Evolutionary conservation across 1,139 yeast species (phyloP).

Genomic region (Nadsonia starkeyi-henricii): DNA sequence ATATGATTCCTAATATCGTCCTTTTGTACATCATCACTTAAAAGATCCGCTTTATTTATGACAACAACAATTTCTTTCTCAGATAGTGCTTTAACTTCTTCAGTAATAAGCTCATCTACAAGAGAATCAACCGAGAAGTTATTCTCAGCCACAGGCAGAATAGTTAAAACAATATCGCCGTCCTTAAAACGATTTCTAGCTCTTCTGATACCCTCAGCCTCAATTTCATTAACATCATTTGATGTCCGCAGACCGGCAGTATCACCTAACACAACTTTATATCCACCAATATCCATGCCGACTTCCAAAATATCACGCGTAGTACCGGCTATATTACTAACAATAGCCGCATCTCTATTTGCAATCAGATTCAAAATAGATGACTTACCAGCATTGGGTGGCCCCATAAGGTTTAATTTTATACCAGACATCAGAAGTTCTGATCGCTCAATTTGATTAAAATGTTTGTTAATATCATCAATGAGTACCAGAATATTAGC

Average conservation of each 20-base stretch:
- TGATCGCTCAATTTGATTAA: slow-evolving; percentile 41
- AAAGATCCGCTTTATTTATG: slow-evolving; percentile 22
- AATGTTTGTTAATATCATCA: slow-evolving; percentile 28
- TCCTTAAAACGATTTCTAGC: slow-evolving; percentile 56
- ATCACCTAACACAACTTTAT: slow-evolving; percentile 71
- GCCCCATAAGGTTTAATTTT: slow-evolving; percentile 62
- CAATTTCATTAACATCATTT: slow-evolving; percentile 38
- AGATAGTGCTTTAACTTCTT: slow-evolving; percentile 14
- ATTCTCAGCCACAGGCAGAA: slow-evolving; percentile 17
- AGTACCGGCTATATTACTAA: slow-evolving; percentile 85
- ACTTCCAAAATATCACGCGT: slow-evolving; percentile 82
- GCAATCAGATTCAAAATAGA: slow-evolving; percentile 64
- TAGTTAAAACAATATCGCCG: slow-evolving; percentile 37
- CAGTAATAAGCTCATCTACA: slow-evolving; percentile 2
- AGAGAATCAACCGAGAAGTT: slow-evolving; percentile 3
- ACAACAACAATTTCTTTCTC: slow-evolving; percentile 17
- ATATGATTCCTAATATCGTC: slow-evolving; percentile 7
- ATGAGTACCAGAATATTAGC: slow-evolving; percentile 30
- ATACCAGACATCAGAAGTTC: slow-evolving; percentile 64
- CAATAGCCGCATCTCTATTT: slow-evolving; percentile 77
- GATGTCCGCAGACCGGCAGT: slow-evolving; percentile 81
- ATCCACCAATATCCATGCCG: slow-evolving; percentile 71
- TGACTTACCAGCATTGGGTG: slow-evolving; percentile 95
- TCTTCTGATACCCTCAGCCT: slow-evolving; percentile 66
- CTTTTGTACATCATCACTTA: slow-evolving; percentile 3